A percentile compares a stretch with the other conserved stretches of the same genome.
These are phyloP conservation scores for Wickerhamiella slavikovae DNA, from an alignment of 805 yeast genomes.

Conservation along the genomic window DNA sequence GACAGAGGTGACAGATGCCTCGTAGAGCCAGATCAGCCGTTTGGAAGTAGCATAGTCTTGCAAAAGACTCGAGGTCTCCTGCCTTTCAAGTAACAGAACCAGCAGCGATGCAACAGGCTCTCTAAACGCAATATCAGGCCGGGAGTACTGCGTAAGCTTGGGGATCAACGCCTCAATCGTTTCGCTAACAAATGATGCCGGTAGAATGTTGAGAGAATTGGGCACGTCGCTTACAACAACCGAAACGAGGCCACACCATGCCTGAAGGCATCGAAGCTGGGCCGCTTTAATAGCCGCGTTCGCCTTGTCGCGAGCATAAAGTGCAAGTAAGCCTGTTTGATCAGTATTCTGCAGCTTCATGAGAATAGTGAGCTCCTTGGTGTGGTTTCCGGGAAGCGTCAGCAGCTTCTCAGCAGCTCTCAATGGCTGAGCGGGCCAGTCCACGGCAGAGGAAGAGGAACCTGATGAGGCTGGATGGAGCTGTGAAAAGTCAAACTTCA, in stretches of 20 bases:
- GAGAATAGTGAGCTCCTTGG: not conserved
- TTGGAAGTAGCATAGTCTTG: conserved; percentile 18
- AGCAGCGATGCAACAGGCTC: conserved; percentile 60
- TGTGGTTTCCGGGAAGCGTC: not conserved
- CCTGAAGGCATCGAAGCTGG: conserved; percentile 44
- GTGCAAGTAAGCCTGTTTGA: too few species aligned
- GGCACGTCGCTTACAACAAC: conserved; percentile 37
- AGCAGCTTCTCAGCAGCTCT: not conserved
- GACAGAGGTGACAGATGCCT: conserved; percentile 55
- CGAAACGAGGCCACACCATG: conserved; percentile 71
- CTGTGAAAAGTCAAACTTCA: conserved; percentile 26
- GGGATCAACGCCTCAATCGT: conserved; percentile 61
- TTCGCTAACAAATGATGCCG: conserved; percentile 49
- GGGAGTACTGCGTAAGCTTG: conserved; percentile 54
- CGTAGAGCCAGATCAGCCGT: conserved; percentile 47
- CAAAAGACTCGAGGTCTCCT: conserved; percentile 14
- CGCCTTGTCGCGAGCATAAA: not conserved
- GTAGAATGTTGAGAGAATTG: conserved; percentile 15
- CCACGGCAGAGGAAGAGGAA: too few species aligned
- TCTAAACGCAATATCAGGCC: conserved; percentile 41
- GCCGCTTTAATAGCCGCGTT: conserved; percentile 8
- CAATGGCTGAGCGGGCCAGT: not conserved
- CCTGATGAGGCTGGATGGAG: not conserved
- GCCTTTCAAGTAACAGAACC: conserved; percentile 44
- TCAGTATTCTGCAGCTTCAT: not conserved